Conservation (phyloP, 306 rosid genomes). For the Hippophae rhamnoides region DNA sequence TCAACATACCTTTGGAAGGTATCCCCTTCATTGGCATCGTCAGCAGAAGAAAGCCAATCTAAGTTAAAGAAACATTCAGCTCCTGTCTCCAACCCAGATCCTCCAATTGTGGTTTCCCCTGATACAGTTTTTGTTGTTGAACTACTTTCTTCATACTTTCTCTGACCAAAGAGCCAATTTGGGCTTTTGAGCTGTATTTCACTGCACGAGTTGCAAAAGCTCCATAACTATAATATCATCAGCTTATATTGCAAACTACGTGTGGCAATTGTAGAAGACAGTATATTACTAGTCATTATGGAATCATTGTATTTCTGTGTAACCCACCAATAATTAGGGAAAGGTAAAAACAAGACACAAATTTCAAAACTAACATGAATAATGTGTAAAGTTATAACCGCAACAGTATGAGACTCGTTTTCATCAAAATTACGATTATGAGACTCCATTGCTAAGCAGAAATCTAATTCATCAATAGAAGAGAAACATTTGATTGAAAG, state of each 20-base stretch:
- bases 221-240: constrained; percentile 8
- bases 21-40: constrained; percentile 57
- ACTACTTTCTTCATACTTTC: constrained; percentile 60
- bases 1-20: constrained; percentile 51
- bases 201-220: constrained; percentile 33
- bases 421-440: too few species aligned
- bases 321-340: too few species aligned
- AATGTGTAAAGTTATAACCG: too few species aligned
- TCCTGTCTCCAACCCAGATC: constrained; percentile 30
- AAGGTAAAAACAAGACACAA: too few species aligned
- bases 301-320: too few species aligned
- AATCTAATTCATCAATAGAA: too few species aligned
- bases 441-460: too few species aligned
- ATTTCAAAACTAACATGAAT: too few species aligned
- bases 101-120: constrained; percentile 38
- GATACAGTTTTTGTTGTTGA: constrained; percentile 47
- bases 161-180: constrained; percentile 89
- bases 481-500: too few species aligned
- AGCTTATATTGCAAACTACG: constrained; percentile 5
- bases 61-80: constrained; percentile 48
- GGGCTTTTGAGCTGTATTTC: constrained; percentile 96
- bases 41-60: constrained; percentile 56
- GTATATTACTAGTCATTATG: not conserved
- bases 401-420: too few species aligned
- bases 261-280: constrained; percentile 8